phyloP scores from a whole-genome alignment of 345 rosid species.

The Eucalyptus pauciflora region DNA sequence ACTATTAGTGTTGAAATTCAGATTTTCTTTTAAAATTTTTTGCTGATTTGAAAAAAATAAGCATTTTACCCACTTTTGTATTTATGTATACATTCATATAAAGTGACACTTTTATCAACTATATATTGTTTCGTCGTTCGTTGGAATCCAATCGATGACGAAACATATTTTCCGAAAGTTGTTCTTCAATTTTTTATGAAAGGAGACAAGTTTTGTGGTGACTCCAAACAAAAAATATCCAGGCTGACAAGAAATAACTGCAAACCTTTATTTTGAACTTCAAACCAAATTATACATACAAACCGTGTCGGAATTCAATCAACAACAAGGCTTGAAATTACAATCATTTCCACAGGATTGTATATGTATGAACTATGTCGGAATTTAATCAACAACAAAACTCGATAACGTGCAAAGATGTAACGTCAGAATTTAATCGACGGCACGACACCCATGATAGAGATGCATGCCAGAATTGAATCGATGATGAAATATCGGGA shows the following conservation, averaged over 20 bases:
- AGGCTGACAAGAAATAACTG: fast-evolving
- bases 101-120: not conserved
- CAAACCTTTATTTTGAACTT: no score
- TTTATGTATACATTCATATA: not conserved
- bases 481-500: fast-evolving
- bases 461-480: fast-evolving
- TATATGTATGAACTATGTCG: fast-evolving
- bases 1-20: not conserved
- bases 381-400: fast-evolving
- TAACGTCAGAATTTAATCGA: no score
- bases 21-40: not conserved
- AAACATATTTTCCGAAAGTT: no score
- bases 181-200: no score
- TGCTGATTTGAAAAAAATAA: not conserved
- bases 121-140: no score
- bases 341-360: no score
- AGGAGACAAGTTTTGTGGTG: fast-evolving
- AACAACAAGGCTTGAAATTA: no score
- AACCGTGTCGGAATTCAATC: fast-evolving
- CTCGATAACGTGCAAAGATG: no score
- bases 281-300: no score
- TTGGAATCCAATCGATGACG: fast-evolving
- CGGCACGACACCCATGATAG: no score
- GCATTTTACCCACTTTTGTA: not conserved
- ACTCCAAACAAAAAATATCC: no score